Base-by-base conservation (phyloP, 768 basidiomycete genomes). In the Lepiota subincarnata region DNA sequence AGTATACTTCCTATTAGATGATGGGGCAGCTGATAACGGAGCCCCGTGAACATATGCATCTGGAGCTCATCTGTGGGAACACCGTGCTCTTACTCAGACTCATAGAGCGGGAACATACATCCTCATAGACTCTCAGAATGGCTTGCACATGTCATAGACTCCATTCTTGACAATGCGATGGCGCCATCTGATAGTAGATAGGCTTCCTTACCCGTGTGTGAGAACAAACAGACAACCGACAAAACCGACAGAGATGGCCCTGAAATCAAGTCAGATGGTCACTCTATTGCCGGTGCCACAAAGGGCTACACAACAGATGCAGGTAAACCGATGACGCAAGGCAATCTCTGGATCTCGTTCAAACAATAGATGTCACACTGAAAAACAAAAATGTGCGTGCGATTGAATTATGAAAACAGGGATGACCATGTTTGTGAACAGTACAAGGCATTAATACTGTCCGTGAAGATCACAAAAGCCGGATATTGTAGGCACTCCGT, bases 331-430 rank as follows among this genome's bases (percentile, higher is more conserved):
- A 43, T 41, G 31, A 50, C 50, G 39, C 39, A 41, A 24, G 40
- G 24, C 38, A 12, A 50, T 50, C 48, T 50, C 39, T 40, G 48
- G 19, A 50, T 50, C 50, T 50, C 41, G 40, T 28, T 20, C 7
- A 18, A 24, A 16, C 28, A 6, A 34, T 41, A 24, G 38, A 26
- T 16, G n/a, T 50, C 39, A 50, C 49, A 19, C 39, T 28, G 24
- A 19, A 40, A 24, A 26, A 19, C 20, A 26, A 7, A 28, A 24
- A 35, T 31, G 16, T 16, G 31, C 19, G 31, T 18, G 41, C 41
- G 26, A 50, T 19, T 35, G 28, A 20, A 13, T 31, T 50, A 34
- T 22, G 50, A n/a, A 18, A 42, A 40, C 48, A 16, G 28, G 31
- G 31, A 24, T 28, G 37, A 50, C 38, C n/a, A 28, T 13, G 11